These are phyloP conservation scores for Echeveria elegans DNA, from an alignment of 164 flowering plant species.

Conservation along the genomic window DNA sequence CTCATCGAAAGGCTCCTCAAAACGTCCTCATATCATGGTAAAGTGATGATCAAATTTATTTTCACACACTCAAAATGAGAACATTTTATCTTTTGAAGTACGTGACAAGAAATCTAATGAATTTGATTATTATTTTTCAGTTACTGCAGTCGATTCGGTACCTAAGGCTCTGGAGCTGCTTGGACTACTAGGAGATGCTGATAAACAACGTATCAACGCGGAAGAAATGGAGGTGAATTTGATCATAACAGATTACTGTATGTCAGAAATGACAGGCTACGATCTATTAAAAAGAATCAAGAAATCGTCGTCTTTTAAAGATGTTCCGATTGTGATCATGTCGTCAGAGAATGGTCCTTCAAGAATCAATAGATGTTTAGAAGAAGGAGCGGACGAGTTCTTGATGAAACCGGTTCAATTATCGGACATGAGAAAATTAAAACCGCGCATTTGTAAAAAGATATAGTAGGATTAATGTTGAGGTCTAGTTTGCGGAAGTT, in stretches of 20 bases:
- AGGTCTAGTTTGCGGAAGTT: not conserved
- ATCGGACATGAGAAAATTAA: conserved; percentile 50
- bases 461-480: not conserved
- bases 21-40: conserved; percentile 42
- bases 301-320: conserved; percentile 33
- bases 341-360: conserved; percentile 49
- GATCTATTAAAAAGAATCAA: conserved; percentile 42
- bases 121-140: conserved; percentile 13
- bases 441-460: conserved; percentile 37
- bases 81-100: too few species aligned
- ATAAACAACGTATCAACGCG: not conserved
- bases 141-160: conserved; percentile 42
- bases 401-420: conserved; percentile 54
- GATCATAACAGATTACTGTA: conserved; percentile 41
- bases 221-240: conserved; percentile 28
- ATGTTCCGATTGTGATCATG: conserved; percentile 53
- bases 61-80: not conserved
- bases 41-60: not conserved
- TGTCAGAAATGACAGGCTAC: conserved; percentile 51
- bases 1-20: conserved; percentile 43
- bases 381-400: conserved; percentile 69
- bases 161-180: conserved; percentile 36
- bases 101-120: too few species aligned
- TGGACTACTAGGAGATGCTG: conserved; percentile 22
- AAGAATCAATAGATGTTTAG: conserved; percentile 43